These are phyloP conservation scores for Deakozyma indianensis DNA, from an alignment of 805 yeast genomes.

Conservation along the genomic window DNA sequence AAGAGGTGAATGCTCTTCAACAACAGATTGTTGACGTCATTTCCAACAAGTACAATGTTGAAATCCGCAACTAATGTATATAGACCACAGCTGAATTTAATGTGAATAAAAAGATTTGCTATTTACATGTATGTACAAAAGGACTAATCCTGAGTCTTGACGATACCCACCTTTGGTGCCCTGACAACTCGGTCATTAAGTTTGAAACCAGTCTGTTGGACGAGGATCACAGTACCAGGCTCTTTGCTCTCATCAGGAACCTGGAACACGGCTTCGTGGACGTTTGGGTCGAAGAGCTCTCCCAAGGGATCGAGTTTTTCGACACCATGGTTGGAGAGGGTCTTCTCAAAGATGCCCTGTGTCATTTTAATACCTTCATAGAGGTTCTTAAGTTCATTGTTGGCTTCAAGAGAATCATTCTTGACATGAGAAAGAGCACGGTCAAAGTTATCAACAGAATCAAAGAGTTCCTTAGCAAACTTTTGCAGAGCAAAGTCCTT, in stretches of 20 bases:
- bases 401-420: constrained; percentile 26
- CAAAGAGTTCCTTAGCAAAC: constrained; percentile 79
- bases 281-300: constrained; percentile 77
- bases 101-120: not conserved
- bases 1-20: constrained; percentile 68
- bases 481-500: constrained; percentile 84
- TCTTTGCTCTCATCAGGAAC: constrained; percentile 75
- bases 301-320: constrained; percentile 71
- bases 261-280: constrained; percentile 88
- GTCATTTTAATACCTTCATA: constrained; percentile 89
- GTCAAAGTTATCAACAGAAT: constrained; percentile 79
- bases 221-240: constrained; percentile 85
- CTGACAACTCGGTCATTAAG: constrained; percentile 78
- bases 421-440: constrained; percentile 64
- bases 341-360: constrained; percentile 70
- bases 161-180: constrained; percentile 94
- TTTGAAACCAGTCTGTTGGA: constrained; percentile 81
- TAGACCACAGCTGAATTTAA: not conserved
- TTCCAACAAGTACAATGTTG: constrained; percentile 36
- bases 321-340: constrained; percentile 68
- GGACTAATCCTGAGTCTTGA: constrained; percentile 35
- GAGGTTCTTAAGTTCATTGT: constrained; percentile 54
- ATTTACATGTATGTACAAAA: not conserved
- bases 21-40: constrained; percentile 47
- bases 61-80: constrained; percentile 29